Evolutionary conservation across 1,284 basidiomycete genomes (phyloP), one percentile per base, ranked within the genome.

Genomic region (Cystobasidium sp.): DNA sequence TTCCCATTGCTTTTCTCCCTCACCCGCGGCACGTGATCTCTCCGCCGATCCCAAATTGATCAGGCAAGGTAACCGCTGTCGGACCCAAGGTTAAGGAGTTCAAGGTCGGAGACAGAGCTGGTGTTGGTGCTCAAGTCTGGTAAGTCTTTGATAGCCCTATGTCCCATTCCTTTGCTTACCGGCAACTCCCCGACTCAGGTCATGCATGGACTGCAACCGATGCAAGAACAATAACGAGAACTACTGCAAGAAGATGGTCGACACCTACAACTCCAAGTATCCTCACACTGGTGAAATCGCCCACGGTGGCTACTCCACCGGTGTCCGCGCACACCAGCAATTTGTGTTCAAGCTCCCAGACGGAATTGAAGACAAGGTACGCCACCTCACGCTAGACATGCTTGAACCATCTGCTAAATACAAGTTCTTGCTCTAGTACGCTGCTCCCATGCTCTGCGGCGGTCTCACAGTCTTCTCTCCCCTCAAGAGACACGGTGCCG

Each of bases 291-390:
- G 85, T 18, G 83, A 86, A 78, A 84, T 85, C 70, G 78, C 80
- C 8, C 84, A 86, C 74, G 88, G 87, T 68, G 90, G 90, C 8
- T 91, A 90, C 83, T 85, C 87, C 5, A 88, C 87, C 44, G 86
- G 85, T 76, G 87, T 90, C 76, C 87, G 89, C 62, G 88, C 87
- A 0, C 86, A 90, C 77, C 85, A 90, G 78, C 86, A 85, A 75
- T 91, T 89, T 79, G 88, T 89, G 55, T 90, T 91, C 83, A 85
- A 86, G 16, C 87, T 92, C 66, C 90, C 90, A 0, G 86, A 89
- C 5, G 84, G 79, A 10, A 81, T 91, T 69, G 82, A 85, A 49
- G 85, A 86, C 2, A 86, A 86, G 72, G 53, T 68, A 5, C 8
- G 64, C 14, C 39, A 31, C n/a, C 37, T 37, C 22, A 20, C 39